Evolutionary conservation across 768 basidiomycete genomes (phyloP), one percentile per base, ranked within the genome.

Genomic region (Pilatotrama ljubarskyi): DNA sequence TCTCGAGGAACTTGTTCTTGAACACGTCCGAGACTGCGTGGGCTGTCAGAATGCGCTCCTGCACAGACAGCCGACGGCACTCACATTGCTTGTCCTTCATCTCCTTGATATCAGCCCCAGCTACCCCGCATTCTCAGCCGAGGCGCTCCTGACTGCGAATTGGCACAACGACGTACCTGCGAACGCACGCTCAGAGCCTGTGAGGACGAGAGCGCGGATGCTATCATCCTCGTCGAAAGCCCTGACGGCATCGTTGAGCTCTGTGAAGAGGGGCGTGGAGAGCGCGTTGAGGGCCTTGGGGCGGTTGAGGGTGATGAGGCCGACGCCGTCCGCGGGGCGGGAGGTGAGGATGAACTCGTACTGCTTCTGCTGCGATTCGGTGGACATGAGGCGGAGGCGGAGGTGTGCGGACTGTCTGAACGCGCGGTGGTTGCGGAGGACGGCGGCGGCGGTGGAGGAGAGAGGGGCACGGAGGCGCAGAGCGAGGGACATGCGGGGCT

Each of bases 91-190:
- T 95, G 76, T 95, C 92, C 75, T 94, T 95, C 96, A 98, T 98
- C 76, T 98, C 95, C 77, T 97, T 98, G 76, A 99, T 98, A 75
- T 99, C 96, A 20, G 96, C 96, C 2, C 96, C 95, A 67, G 95
- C 95, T 94, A 65, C 38, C 38, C 22, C 66, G 24, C 61, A 35
- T 53, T 25, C 25, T 55, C 54, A 46, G 22, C 42, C 14, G 6
- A 8, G 8, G 52, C 8, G 13, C 20, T 20, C 44, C 26, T 13
- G 17, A 7, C 15, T 14, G 24, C 29, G 11, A 3, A 2, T 18
- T 13, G 40, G 41, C 44, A 18, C 36, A 32, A 24, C 13, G 32
- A 75, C 87, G 60, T 67, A 89, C 94, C 94, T 59, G 96, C 96
- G 72, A 99, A 99, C 3, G 93, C 95, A 73, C 81, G 89, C 62